Evolutionary conservation across 1,139 yeast genomes (phyloP), one percentile per base, ranked within the genome.

Genomic region (Scheffersomyces illinoinensis): DNA sequence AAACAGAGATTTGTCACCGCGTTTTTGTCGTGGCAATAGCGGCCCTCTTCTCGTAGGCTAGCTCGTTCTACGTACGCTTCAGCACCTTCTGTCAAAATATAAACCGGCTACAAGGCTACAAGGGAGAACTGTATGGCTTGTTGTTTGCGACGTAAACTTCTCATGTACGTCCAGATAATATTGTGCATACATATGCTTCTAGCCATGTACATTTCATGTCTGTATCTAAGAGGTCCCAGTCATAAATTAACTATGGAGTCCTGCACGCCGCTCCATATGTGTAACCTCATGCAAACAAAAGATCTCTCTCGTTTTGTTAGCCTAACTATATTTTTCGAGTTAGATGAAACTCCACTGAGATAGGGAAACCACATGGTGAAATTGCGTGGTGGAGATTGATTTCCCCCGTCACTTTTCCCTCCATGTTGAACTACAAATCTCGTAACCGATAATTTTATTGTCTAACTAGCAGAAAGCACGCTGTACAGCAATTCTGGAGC

Each of bases 301-400:
- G 51, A 48, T 48, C 51, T 48, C 51, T 48, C 51, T 48, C 21
- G 51, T 48, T 48, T 24, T 48, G 51, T 20, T 48, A 48, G 51
- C 26, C 51, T 19, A 48, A 48, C 51, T 48, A 48, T 48, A 48
- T 48, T 48, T 48, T 48, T 48, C 51, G 17, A 48, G n/a, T 19
- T 48, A 48, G 51, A 10, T 33, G 43, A 33, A 33, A 33, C 43
- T 33, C 43, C 43, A 33, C 17, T 33, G 43, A 33, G 43, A 33
- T 33, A 33, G 43, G 17, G 43, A 14, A 24, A 12, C 43, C 43
- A 33, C 43, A 33, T 33, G 43, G 43, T 33, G 43, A 33, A 33
- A 33, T 12, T 33, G 43, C 10, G 43, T 33, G 43, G 43, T 33
- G 43, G 43, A 33, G 43, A 33, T 33, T 33, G 43, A 33, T 33